Conservation (phyloP, 345 rosid species). For the Melaleuca quinquenervia region DNA sequence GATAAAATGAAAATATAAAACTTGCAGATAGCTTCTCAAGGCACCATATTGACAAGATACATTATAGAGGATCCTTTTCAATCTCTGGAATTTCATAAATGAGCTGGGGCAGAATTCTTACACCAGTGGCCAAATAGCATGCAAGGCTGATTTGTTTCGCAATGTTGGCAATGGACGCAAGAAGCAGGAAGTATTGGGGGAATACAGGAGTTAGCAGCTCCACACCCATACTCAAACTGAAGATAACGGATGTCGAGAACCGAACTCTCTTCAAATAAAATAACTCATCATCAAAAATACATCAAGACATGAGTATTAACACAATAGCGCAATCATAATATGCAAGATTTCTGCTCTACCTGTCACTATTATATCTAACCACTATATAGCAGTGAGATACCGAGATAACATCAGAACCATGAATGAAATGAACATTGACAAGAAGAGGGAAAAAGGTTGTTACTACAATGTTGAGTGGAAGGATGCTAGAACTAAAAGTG, state of each 20-base stretch:
- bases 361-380: background rate
- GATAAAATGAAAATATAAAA: background rate
- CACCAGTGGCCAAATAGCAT: conserved; percentile 73
- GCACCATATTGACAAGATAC: background rate
- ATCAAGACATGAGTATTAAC: background rate
- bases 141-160: conserved; percentile 93
- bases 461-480: background rate
- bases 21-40: background rate
- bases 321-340: background rate
- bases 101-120: conserved; percentile 29
- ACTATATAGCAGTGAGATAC: background rate
- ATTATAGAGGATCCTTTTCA: background rate
- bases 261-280: conserved; percentile 57
- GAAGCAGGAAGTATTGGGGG: conserved; percentile 71
- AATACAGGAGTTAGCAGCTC: conserved; percentile 76
- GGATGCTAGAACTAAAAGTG: background rate
- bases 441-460: background rate
- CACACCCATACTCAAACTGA: conserved; percentile 85
- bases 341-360: background rate
- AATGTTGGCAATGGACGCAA: conserved; percentile 77
- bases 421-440: background rate
- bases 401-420: background rate
- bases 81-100: background rate
- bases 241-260: conserved; percentile 69
- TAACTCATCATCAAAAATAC: background rate